phyloP scores from a whole-genome alignment of 23 red algal genomes.

The Gracilaria gracilis region DNA sequence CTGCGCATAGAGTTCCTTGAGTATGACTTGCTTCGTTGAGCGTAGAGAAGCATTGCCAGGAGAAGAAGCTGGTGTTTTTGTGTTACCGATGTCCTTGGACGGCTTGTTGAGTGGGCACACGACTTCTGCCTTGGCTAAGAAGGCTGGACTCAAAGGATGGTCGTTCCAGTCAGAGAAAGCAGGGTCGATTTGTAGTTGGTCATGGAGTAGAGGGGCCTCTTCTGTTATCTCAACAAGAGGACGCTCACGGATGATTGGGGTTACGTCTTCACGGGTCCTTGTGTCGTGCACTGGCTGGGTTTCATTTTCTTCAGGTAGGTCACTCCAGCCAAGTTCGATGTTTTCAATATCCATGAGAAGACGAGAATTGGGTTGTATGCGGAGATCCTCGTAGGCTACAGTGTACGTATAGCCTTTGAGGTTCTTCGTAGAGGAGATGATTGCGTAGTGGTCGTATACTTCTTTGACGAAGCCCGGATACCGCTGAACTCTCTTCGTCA shows the following conservation, averaged over 20 bases:
- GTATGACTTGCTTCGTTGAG: background rate
- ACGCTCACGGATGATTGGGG: background rate
- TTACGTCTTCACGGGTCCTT: background rate
- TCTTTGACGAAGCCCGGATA: background rate
- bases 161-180: background rate
- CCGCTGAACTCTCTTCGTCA: background rate
- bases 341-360: background rate
- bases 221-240: background rate
- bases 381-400: constrained; percentile 30
- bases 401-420: background rate
- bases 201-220: background rate
- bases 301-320: background rate
- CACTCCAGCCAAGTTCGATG: background rate
- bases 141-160: background rate
- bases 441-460: background rate
- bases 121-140: background rate
- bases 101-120: background rate
- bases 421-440: background rate
- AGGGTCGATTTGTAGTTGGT: background rate
- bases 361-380: background rate
- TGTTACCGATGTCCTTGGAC: constrained; percentile 3
- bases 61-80: too few species aligned
- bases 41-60: background rate
- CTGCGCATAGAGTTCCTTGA: background rate
- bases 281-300: background rate